phyloP scores from a whole-genome alignment of 768 basidiomycete species.

The Nevesoporus exiguus region DNA sequence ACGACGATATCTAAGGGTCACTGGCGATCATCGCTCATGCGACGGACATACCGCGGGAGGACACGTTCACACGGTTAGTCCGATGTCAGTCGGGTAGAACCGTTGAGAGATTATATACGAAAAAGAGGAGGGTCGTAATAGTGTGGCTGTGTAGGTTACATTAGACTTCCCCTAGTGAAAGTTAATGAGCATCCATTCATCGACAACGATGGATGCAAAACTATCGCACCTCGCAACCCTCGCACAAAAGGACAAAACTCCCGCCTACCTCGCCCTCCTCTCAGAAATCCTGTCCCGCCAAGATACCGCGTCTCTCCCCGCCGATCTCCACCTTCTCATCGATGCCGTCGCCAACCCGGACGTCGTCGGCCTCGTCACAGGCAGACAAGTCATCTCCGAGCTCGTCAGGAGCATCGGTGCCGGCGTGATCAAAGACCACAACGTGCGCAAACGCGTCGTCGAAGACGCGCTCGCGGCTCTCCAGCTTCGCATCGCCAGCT shows the following conservation, averaged over 20 bases:
- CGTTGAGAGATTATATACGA: too few relatives aligned
- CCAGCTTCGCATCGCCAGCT: constrained; percentile 81
- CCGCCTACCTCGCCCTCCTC: constrained; percentile 68
- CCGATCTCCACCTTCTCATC: constrained; percentile 68
- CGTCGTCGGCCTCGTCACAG: constrained; percentile 78
- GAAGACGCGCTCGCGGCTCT: constrained; percentile 68
- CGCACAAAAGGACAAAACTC: constrained; percentile 81
- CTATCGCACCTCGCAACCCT: constrained; percentile 60
- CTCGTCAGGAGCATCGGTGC: constrained; percentile 68
- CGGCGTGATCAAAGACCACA: constrained; percentile 49
- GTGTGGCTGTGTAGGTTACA: too few relatives aligned
- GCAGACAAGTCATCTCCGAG: constrained; percentile 82
- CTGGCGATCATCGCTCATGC: too few relatives aligned
- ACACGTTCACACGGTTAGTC: too few relatives aligned
- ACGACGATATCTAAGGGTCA: constrained; percentile 1
- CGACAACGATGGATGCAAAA: constrained; percentile 52
- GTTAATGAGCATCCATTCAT: too few relatives aligned
- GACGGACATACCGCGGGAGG: too few relatives aligned
- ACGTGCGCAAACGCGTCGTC: constrained; percentile 67
- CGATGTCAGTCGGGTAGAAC: too few relatives aligned
- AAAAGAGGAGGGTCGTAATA: too few relatives aligned
- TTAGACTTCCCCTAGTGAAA: too few relatives aligned
- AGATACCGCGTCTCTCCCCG: constrained; percentile 41
- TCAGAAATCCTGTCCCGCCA: constrained; percentile 57
- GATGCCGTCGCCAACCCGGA: constrained; percentile 83